phyloP scores from a whole-genome alignment of 2,329 filamentous ascomycete genomes.

The Aspergillus clavatus region DNA sequence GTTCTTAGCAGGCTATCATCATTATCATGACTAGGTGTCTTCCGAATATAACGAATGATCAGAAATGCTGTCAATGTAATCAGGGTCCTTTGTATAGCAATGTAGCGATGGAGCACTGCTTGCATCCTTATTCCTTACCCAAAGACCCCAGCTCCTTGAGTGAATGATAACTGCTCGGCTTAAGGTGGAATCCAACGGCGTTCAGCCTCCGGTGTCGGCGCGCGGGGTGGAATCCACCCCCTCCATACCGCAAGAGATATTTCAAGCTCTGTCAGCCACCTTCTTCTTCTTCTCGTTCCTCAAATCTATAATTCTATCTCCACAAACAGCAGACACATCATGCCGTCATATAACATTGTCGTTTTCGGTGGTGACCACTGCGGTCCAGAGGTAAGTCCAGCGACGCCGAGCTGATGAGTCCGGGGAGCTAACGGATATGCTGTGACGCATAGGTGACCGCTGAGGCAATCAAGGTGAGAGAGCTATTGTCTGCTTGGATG shows the following conservation, averaged over 20 bases:
- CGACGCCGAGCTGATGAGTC: background rate
- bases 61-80: slow-evolving; percentile 1
- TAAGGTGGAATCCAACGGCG: background rate
- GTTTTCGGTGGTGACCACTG: slow-evolving; percentile 81
- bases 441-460: slow-evolving; percentile 60
- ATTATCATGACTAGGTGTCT: background rate
- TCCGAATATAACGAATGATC: background rate
- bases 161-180: background rate
- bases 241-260: slow-evolving; percentile 11
- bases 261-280: slow-evolving; percentile 1
- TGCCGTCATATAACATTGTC: slow-evolving; percentile 71
- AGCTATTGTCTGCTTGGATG: background rate
- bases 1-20: background rate
- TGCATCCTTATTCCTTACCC: too few relatives aligned
- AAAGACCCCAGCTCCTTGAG: background rate
- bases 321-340: slow-evolving; percentile 35
- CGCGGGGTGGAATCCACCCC: slow-evolving; percentile 18
- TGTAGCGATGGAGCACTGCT: too few relatives aligned
- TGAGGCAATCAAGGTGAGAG: slow-evolving; percentile 74
- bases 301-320: slow-evolving; percentile 10
- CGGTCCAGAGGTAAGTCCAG: slow-evolving; percentile 70
- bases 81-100: background rate
- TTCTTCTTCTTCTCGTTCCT: slow-evolving; percentile 15
- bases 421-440: slow-evolving; percentile 7
- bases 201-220: slow-evolving; percentile 25